Evolutionary conservation across 768 basidiomycete species (phyloP), one percentile per base, ranked within the genome.

Genomic region (Suillus cothurnatus): DNA sequence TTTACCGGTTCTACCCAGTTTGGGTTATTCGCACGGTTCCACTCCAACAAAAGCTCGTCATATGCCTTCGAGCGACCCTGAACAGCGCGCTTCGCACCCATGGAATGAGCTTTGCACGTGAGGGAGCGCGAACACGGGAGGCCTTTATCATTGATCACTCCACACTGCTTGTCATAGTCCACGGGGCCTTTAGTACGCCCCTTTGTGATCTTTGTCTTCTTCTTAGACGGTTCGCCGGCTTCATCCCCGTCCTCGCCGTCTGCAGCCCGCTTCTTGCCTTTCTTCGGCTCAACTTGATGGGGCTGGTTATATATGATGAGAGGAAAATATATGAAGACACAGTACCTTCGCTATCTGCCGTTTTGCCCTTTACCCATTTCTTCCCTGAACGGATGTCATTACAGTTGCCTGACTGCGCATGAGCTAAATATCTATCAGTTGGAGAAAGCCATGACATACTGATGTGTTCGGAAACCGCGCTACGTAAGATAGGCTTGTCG

Each of bases 71-170:
- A 92, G 5, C 97, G 93, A 39, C 94, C 94, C 67, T 86, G 85
- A 1, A 99, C 96, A 11, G 92, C 87, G 21, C 97, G 91, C 77
- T 99, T 99, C 14, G 94, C 92, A 17, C 94, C 94, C 90, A 99
- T 97, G 2, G 94, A 91, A 74, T 99, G 97, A 6, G 97, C 94
- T 78, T 99, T 99, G 82, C 97, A 99, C 0, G 97, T 98, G 43
- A 99, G 85, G 8, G 95, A 95, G 32, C 97, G 92, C 15, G 95
- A 94, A 74, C 97, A 99, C 0, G 94, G 95, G 8, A 94, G 80
- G 52, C 85, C 85, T 77, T 97, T 97, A 79, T 97, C 95, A 79
- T 97, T 98, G 75, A 97, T 97, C 43, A 99, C 97, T 60, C 97
- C 95, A 71, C 97, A 99, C 69, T 97, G 95, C 63, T 86, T 89